Evolutionary conservation across 2,329 filamentous ascomycete genomes (phyloP).

Genomic region (Amylocarpus encephaloides): DNA sequence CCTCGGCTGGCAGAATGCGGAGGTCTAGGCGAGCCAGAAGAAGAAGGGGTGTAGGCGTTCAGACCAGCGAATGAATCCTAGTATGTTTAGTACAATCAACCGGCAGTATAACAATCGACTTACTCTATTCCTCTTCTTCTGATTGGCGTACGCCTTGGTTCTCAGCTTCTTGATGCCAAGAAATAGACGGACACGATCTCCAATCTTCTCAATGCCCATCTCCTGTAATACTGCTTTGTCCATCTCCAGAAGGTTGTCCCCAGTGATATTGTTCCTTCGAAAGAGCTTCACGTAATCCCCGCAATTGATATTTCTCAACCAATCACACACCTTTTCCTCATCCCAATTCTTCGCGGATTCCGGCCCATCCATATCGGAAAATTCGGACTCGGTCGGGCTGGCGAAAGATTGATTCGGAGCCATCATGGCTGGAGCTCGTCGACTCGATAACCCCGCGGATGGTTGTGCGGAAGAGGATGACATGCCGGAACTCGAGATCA

Average conservation of each 20-base stretch:
- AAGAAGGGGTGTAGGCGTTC: constrained; percentile 58
- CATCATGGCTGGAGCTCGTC: constrained; percentile 45
- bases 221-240: constrained; percentile 95
- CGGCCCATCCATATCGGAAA: constrained; percentile 73
- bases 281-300: constrained; percentile 90
- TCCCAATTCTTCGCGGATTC: constrained; percentile 81
- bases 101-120: constrained; percentile 28
- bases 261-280: constrained; percentile 90
- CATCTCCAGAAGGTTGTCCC: constrained; percentile 92
- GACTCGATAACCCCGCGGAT: constrained; percentile 45
- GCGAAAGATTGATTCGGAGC: constrained; percentile 49
- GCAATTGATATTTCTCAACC: constrained; percentile 85
- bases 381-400: constrained; percentile 88
- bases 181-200: constrained; percentile 87
- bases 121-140: constrained; percentile 82
- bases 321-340: constrained; percentile 85
- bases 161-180: constrained; percentile 77
- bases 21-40: constrained; percentile 59
- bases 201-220: constrained; percentile 97
- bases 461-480: constrained; percentile 44
- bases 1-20: constrained; percentile 50
- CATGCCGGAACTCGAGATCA: constrained; percentile 41
- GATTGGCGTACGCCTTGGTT: constrained; percentile 68
- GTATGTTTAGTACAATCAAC: constrained; percentile 20
- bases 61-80: constrained; percentile 81